A percentile compares a stretch with the other conserved stretches of the same genome.
Conservation (phyloP, 2,329 filamentous ascomycete species). For the Apiospora arundinis region DNA sequence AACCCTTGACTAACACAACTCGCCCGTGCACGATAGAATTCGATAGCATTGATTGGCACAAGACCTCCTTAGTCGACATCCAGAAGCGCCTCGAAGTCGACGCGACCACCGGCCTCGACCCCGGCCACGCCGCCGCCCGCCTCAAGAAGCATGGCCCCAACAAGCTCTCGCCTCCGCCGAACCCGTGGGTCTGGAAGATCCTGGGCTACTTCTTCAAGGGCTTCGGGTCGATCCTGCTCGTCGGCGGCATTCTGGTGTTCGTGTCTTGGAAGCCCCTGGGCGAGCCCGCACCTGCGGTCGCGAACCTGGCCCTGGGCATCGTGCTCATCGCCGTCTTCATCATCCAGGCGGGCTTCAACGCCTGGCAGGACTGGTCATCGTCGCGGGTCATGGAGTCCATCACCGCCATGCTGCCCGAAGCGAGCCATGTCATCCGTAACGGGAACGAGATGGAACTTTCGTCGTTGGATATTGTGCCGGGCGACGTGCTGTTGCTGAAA, state of each 20-base stretch:
- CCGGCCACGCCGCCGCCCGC: constrained; percentile 37
- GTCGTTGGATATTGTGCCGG: constrained; percentile 50
- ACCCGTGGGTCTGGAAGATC: constrained; percentile 50
- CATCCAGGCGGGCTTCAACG: constrained; percentile 52
- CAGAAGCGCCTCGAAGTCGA: not conserved
- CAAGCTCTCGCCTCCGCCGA: constrained; percentile 47
- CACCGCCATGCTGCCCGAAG: constrained; percentile 50
- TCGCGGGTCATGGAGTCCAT: constrained; percentile 54
- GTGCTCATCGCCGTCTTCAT: constrained; percentile 54
- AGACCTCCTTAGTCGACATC: not conserved
- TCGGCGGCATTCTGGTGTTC: constrained; percentile 55
- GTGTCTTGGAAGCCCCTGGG: constrained; percentile 55
- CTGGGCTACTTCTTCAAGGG: constrained; percentile 52
- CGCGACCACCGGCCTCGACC: not conserved
- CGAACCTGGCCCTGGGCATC: constrained; percentile 53
- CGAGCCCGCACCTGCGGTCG: constrained; percentile 45
- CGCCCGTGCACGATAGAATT: not conserved
- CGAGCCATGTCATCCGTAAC: constrained; percentile 51
- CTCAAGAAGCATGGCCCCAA: constrained; percentile 50
- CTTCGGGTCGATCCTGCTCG: constrained; percentile 54
- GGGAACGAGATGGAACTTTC: constrained; percentile 47
- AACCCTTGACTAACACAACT: not conserved
- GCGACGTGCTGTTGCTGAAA: constrained; percentile 52
- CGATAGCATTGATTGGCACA: not conserved
- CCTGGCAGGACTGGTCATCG: constrained; percentile 56